Evolutionary conservation across 805 yeast species (phyloP), one percentile per base, ranked within the genome.

Genomic region (Isabelozyma pseudorhagii): DNA sequence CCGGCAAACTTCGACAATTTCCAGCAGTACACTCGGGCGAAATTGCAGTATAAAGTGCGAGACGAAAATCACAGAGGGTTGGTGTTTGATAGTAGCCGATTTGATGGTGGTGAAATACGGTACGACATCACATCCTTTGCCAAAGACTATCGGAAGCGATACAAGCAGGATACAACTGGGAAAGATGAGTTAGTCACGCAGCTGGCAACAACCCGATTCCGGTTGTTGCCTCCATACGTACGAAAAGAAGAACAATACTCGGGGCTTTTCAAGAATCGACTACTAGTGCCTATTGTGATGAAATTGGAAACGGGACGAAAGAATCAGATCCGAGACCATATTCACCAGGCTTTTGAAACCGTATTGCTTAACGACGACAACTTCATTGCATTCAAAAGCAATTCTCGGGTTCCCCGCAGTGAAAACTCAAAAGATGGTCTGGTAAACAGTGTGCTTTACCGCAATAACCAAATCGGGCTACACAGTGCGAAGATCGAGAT

Each of bases 321-420:
- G 52, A 61, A 62, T 49, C 67, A 62, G 45, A 59, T 62, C 34
- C 44, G 67, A 36, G 66, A 62, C 31, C 67, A 62, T 48, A 49
- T 56, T 13, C 27, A 57, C 8, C 58, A 56, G 41, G 56, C 58
- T 4, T 61, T 62, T 41, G 52, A 45, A 4, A 45, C 51, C 1
- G 54, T 64, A 1, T 50, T 62, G 8, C 49, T 62, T 25, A 62
- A 62, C 41, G 67, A 62, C 44, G 66, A 62, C 42, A 56, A 59
- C 14, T 61, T 61, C 44, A 21, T 11, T 1, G 21, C 39, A 15
- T 62, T 61, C 47, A 62, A 60, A 46, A n/a, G 17, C 7, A 38
- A 25, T 8, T 38, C 53, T 14, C 10, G 36, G 36, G n/a, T 4
- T 21, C 25, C 25, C 25, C 25, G 3, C 25, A 21, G 3, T 21